Percentiles rank a stretch among this genome's conserved stretches.
These are phyloP conservation scores for Priceomyces haplophilus DNA, from an alignment of 805 yeast genomes.

Conservation along the genomic window DNA sequence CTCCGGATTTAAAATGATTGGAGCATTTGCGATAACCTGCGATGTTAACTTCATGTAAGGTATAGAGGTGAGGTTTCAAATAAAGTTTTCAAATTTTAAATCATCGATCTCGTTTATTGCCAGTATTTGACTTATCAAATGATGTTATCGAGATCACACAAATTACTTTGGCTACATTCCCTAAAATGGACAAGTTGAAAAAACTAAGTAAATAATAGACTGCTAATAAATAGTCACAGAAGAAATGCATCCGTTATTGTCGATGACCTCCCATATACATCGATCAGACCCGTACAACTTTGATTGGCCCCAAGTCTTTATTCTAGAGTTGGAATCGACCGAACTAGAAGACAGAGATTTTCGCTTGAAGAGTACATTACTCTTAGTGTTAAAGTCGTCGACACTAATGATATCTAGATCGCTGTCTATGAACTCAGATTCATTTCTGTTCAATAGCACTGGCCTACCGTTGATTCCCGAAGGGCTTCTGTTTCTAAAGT, in stretches of 20 bases:
- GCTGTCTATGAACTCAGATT: slow-evolving; percentile 37
- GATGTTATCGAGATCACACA: neutral
- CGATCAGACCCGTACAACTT: slow-evolving; percentile 37
- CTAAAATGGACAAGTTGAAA: neutral
- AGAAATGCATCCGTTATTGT: slow-evolving; percentile 33
- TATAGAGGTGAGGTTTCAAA: neutral
- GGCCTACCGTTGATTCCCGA: slow-evolving; percentile 20
- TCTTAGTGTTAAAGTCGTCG: slow-evolving; percentile 13
- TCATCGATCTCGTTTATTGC: neutral
- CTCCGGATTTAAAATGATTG: slow-evolving; percentile 32
- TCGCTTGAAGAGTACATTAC: slow-evolving; percentile 2
- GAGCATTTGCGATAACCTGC: slow-evolving; percentile 27
- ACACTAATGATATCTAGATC: slow-evolving; percentile 33
- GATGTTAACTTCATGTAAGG: slow-evolving; percentile 34
- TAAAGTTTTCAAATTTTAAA: too few relatives aligned
- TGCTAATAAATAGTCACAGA: slow-evolving; percentile 37
- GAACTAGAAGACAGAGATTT: slow-evolving; percentile 6
- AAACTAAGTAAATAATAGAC: neutral
- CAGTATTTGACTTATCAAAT: neutral
- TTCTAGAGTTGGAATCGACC: slow-evolving; percentile 11
- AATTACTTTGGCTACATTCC: neutral
- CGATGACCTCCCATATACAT: slow-evolving; percentile 44
- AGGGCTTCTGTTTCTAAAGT: slow-evolving; percentile 13
- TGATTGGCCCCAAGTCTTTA: slow-evolving; percentile 42
- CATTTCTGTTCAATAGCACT: slow-evolving; percentile 36